Evolutionary conservation across 1,139 yeast genomes (phyloP).

Genomic region (Arxiozyma heterogenica): DNA sequence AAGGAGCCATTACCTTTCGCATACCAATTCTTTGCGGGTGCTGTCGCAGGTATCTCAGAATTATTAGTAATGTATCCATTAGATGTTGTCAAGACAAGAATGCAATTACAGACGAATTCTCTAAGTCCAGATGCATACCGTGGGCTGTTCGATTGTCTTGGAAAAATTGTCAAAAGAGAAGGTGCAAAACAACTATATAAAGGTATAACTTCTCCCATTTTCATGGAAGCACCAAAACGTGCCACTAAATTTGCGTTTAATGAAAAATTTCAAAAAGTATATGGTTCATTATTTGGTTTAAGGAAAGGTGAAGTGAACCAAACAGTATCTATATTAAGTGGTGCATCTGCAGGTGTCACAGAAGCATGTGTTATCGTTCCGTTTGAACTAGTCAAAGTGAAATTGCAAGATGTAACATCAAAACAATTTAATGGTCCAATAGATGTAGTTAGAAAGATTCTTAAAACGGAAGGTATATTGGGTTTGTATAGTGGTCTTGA

Average conservation of each 20-base stretch:
- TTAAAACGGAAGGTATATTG: slow-evolving; percentile 65
- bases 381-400: slow-evolving; percentile 75
- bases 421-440: slow-evolving; percentile 78
- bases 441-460: slow-evolving; percentile 68
- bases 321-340: slow-evolving; percentile 79
- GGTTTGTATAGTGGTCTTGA: slow-evolving; percentile 93
- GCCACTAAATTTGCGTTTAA: slow-evolving; percentile 98
- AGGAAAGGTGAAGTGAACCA: slow-evolving; percentile 49
- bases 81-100: slow-evolving; percentile 96
- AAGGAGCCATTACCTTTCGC: slow-evolving; percentile 56
- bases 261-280: slow-evolving; percentile 91
- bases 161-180: slow-evolving; percentile 76
- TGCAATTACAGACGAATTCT: slow-evolving; percentile 72
- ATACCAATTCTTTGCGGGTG: slow-evolving; percentile 92
- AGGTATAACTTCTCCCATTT: slow-evolving; percentile 90
- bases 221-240: slow-evolving; percentile 99
- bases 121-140: slow-evolving; percentile 52
- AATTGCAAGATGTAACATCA: slow-evolving; percentile 73
- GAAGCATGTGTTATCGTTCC: slow-evolving; percentile 97
- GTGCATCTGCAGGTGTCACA: slow-evolving; percentile 97
- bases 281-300: slow-evolving; percentile 63
- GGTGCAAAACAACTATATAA: slow-evolving; percentile 78
- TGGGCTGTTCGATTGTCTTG: slow-evolving; percentile 77
- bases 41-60: slow-evolving; percentile 96
- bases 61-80: slow-evolving; percentile 95